Evolutionary conservation across 2,329 filamentous ascomycete genomes (phyloP).

Genomic region (Blumeriella jaapii): DNA sequence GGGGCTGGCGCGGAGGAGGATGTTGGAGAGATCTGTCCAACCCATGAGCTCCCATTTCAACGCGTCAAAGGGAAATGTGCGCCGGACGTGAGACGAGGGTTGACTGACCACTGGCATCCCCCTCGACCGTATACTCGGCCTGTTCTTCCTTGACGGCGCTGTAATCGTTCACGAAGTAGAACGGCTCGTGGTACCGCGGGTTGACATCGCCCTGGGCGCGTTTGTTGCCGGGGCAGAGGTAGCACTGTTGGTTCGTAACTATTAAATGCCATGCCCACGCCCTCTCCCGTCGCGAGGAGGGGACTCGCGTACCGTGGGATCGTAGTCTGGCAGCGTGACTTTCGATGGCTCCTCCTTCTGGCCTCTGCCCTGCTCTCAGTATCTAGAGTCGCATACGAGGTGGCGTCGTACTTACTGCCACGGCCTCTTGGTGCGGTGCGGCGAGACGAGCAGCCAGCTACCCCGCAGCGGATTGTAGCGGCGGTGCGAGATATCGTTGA

Average conservation of each 20-base stretch:
- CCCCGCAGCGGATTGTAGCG: slow-evolving; percentile 87
- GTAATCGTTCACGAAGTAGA: slow-evolving; percentile 95
- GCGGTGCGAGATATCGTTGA: slow-evolving; percentile 93
- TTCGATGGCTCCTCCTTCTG: slow-evolving; percentile 64
- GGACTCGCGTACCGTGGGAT: slow-evolving; percentile 51
- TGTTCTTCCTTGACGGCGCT: slow-evolving; percentile 93
- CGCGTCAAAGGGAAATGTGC: too few relatives aligned
- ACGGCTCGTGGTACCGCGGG: slow-evolving; percentile 75
- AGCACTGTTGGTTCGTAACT: too few relatives aligned
- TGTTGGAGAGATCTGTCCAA: slow-evolving; percentile 52
- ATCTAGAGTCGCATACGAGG: background rate
- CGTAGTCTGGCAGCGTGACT: slow-evolving; percentile 65
- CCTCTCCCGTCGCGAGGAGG: too few relatives aligned
- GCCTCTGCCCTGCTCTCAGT: slow-evolving; percentile 41
- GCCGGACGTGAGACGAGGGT: too few relatives aligned
- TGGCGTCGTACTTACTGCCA: slow-evolving; percentile 65
- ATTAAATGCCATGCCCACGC: too few relatives aligned
- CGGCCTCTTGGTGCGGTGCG: slow-evolving; percentile 89
- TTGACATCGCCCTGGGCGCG: slow-evolving; percentile 81
- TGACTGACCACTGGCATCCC: slow-evolving; percentile 17
- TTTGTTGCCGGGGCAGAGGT: slow-evolving; percentile 84
- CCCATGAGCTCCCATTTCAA: slow-evolving; percentile 1
- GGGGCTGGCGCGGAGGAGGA: slow-evolving; percentile 70
- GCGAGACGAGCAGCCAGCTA: slow-evolving; percentile 88
- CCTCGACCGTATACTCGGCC: slow-evolving; percentile 52